Base-by-base conservation (phyloP, 2,329 filamentous ascomycete genomes). In the Trichoderma cornu-damae region DNA sequence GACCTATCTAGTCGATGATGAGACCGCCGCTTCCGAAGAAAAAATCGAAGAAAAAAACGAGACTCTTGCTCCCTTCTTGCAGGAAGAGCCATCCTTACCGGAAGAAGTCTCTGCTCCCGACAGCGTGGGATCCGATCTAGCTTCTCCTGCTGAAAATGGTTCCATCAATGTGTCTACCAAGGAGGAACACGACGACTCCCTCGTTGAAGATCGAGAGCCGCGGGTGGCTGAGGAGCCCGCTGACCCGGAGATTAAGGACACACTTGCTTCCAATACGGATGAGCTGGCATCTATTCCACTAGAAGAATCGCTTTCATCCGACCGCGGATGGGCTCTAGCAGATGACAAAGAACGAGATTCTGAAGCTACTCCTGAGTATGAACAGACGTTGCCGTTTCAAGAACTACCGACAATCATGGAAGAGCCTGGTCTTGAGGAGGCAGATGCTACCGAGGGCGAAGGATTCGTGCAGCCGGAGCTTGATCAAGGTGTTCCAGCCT, bases 1-100 rank as follows among this genome's bases (percentile, higher is more conserved):
- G 52, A 61, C 55, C 42, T 28, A 59, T 22, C 58, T 37, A 8
- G 18, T 60, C 4, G 59, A 62, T 20, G 60, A 61, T 14, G 16
- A 50, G 50, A 6, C 20, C 12, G 35, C 18, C 24, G 14, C 32
- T 40, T n/a, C 12, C 8, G 47, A 43, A 43, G 42, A 55, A 35
- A 16, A 24, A n/a, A 20, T 14, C 5, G 47, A 35, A 43, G 42
- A 55, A 26, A 16, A 24, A 9, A 16, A 14, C 8, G 44, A 34
- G n/a, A 28, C 18, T 49, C 53, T 44, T 12, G 18, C 22, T 30
- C 30, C 32, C n/a, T n/a, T n/a, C 22, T 14, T 35, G 18, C 38
- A 24, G 22, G 40, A 37, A 46, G 30, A 43, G 32, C 9, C n/a
- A 26, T 26, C 28, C n/a, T 12, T 18, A 24, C 44, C 32, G 37